Evolutionary conservation across 2,329 filamentous ascomycete genomes (phyloP), one percentile per base, ranked within the genome.

Genomic region (Verticillium klebahnii): DNA sequence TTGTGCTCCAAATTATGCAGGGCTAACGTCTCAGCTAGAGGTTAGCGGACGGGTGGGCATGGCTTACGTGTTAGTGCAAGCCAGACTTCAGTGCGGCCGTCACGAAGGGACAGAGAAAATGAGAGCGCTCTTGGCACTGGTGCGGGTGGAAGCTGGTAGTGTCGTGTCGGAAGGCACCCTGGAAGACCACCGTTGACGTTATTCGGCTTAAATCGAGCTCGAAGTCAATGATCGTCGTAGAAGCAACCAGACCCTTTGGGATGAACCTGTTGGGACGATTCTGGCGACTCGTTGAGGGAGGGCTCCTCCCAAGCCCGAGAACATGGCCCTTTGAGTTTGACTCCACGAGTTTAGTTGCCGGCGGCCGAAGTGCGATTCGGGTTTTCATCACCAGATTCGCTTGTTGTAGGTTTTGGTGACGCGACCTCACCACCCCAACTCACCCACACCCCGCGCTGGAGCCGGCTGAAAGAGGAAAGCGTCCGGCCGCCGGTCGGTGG

Each of bases 1-100:
- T 54, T 37, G 36, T 34, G 57, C 54, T 58, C 58, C 54, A 32
- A 57, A 58, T 65, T 65, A 64, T 65, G 64, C 64, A 64, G 45
- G 32, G 23, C 62, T 56, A 62, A 59, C 56, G 64, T 65, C 62
- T 65, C 62, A 60, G 32, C 64, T 63, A 65, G 19, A 23, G 8
- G 19, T 52, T 52, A 52, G 45, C 19, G 59, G 60, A 34, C n/a
- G 15, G 57, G 32, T 29, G 19, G 29, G 25, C 5, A 54, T 59
- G 45, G 58, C 52, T 29, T 31, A 57, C 36, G 58, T 32, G 12
- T n/a, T 56, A 60, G 54, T 36, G 32, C 45, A 15, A 36, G 29
- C 25, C 29, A 23, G 45, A 6, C 32, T 39, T 5, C 45, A 40
- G 55, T 60, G 34, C 29, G 57, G 39, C 37, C 6, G 25, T n/a